phyloP scores from a whole-genome alignment of 1,284 basidiomycete species.

The Ganoderma lucidum region DNA sequence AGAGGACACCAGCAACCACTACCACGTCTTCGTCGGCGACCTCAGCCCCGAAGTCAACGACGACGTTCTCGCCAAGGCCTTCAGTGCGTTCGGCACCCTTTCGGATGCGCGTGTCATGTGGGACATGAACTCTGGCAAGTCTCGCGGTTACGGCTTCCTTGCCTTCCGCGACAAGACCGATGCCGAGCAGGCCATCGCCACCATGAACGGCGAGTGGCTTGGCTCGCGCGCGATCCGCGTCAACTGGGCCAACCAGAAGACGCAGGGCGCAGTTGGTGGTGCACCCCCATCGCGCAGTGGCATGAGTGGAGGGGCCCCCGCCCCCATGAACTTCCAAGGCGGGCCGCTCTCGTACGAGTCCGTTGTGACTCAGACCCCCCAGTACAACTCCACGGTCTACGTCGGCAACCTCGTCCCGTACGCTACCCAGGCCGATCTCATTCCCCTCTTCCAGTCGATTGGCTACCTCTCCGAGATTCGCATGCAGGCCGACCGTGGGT shows the following conservation, averaged over 20 bases:
- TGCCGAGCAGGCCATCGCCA: conserved; percentile 96
- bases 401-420: conserved; percentile 98
- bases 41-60: conserved; percentile 98
- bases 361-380: conserved; percentile 89
- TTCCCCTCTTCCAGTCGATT: conserved; percentile 96
- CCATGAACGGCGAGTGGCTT: conserved; percentile 99
- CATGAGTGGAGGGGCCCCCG: conserved; percentile 71
- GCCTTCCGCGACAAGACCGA: conserved; percentile 97
- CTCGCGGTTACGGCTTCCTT: conserved; percentile 92
- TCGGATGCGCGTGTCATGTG: conserved; percentile 99
- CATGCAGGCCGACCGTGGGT: conserved; percentile 98
- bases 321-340: conserved; percentile 85
- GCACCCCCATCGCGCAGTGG: conserved; percentile 43
- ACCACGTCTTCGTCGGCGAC: conserved; percentile 98
- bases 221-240: conserved; percentile 97
- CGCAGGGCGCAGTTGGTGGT: conserved; percentile 64
- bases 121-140: conserved; percentile 99
- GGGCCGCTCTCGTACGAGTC: conserved; percentile 89
- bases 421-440: conserved; percentile 94
- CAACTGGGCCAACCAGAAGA: conserved; percentile 99
- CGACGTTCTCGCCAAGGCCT: conserved; percentile 95
- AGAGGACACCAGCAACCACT: conserved; percentile 96
- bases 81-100: conserved; percentile 93
- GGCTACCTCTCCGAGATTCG: conserved; percentile 98
- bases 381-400: conserved; percentile 96